phyloP scores from a whole-genome alignment of 1,284 basidiomycete species.

The Flammula alnicola region DNA sequence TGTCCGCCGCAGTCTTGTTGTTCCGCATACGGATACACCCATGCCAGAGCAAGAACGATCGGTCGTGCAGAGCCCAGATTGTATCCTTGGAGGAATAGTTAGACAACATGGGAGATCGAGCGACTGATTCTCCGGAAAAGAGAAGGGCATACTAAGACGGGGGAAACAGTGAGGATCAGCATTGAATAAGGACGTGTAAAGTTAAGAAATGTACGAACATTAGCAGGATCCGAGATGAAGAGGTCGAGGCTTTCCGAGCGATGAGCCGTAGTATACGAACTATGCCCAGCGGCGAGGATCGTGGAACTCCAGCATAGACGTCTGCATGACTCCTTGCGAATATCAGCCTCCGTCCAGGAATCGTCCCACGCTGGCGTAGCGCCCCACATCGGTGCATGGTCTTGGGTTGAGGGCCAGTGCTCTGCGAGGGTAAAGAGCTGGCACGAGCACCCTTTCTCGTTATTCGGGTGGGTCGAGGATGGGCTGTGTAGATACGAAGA shows the following conservation, averaged over 20 bases:
- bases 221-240: conserved; percentile 66
- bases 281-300: conserved; percentile 64
- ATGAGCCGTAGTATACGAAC: conserved; percentile 59
- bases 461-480: conserved; percentile 32
- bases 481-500: conserved; percentile 17
- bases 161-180: conserved; percentile 5
- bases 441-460: conserved; percentile 54
- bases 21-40: conserved; percentile 65
- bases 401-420: conserved; percentile 50
- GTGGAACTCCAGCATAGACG: conserved; percentile 74
- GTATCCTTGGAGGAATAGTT: conserved; percentile 58
- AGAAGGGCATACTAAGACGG: conserved; percentile 65
- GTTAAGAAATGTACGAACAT: conserved; percentile 48
- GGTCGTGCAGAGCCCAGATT: conserved; percentile 73
- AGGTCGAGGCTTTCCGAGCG: conserved; percentile 48
- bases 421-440: conserved; percentile 53
- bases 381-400: conserved; percentile 66
- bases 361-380: conserved; percentile 66
- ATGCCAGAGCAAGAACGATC: conserved; percentile 73
- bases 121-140: conserved; percentile 69
- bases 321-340: conserved; percentile 72
- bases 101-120: conserved; percentile 36
- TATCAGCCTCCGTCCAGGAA: conserved; percentile 62
- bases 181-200: neutral
- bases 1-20: conserved; percentile 43